Conservation (phyloP, 495 filamentous ascomycete genomes). For the Margaritispora aquatica region DNA sequence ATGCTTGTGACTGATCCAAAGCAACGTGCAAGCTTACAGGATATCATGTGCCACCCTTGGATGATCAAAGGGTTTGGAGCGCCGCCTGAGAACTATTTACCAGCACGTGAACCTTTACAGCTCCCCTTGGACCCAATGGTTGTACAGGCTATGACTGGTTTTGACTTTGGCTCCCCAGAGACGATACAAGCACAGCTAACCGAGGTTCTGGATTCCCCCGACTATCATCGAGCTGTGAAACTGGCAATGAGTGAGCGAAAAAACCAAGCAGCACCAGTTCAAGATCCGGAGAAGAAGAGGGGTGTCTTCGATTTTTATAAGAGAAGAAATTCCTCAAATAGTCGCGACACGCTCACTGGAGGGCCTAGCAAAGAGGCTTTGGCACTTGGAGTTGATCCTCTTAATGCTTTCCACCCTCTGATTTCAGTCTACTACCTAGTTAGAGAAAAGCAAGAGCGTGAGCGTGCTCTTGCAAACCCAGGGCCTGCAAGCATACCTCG, state of each 20-base stretch:
- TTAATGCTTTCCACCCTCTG: slow-evolving; percentile 90
- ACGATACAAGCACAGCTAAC: slow-evolving; percentile 75
- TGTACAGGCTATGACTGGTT: slow-evolving; percentile 91
- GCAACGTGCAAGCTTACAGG: slow-evolving; percentile 76
- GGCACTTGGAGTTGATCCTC: slow-evolving; percentile 74
- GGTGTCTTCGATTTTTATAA: slow-evolving; percentile 98
- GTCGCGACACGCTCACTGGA: slow-evolving; percentile 82
- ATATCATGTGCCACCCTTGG: slow-evolving; percentile 97
- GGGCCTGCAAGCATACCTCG: slow-evolving; percentile 50
- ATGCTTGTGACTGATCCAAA: slow-evolving; percentile 96
- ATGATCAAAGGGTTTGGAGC: slow-evolving; percentile 86
- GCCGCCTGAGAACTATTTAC: slow-evolving; percentile 86
- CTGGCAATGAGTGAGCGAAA: slow-evolving; percentile 57
- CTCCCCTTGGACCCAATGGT: slow-evolving; percentile 79
- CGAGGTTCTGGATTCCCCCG: slow-evolving; percentile 79
- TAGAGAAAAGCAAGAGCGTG: slow-evolving; percentile 85
- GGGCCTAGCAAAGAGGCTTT: slow-evolving; percentile 73
- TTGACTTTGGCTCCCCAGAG: slow-evolving; percentile 89
- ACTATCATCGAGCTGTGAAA: slow-evolving; percentile 78
- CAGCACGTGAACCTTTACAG: slow-evolving; percentile 74
- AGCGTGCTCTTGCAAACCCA: slow-evolving; percentile 58
- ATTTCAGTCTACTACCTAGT: slow-evolving; percentile 96
- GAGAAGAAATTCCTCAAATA: slow-evolving; percentile 78
- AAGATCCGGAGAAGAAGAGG: slow-evolving; percentile 72
- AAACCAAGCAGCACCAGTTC: slow-evolving; percentile 47